These are phyloP conservation scores for Cordyceps cicadae DNA, from an alignment of 2,329 filamentous ascomycete genomes.

Conservation along the genomic window DNA sequence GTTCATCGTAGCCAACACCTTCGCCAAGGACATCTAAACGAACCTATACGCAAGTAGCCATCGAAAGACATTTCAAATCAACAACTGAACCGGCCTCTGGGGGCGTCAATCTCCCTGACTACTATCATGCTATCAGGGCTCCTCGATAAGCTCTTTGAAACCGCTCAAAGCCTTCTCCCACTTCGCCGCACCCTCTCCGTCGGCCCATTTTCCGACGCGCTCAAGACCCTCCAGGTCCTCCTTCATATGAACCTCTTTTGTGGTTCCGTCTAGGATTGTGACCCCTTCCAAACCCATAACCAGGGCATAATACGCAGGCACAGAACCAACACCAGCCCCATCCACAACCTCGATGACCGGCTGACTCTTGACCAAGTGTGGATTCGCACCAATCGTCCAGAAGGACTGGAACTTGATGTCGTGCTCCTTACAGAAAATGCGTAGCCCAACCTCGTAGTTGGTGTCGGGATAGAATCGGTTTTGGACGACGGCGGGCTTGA, in stretches of 20 bases:
- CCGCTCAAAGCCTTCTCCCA: conserved; percentile 41
- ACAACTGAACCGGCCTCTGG: background rate
- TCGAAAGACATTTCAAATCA: background rate
- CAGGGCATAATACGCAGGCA: conserved; percentile 39
- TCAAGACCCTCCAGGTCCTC: conserved; percentile 38
- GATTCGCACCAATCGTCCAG: conserved; percentile 45
- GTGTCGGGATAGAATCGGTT: conserved; percentile 62
- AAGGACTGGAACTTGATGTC: conserved; percentile 44
- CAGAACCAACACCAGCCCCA: conserved; percentile 26
- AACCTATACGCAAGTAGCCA: conserved; percentile 5
- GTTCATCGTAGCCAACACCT: conserved; percentile 59
- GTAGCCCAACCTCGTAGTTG: conserved; percentile 50
- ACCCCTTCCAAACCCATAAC: conserved; percentile 38
- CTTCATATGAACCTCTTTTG: conserved; percentile 37
- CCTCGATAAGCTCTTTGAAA: conserved; percentile 36
- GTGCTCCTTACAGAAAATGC: conserved; percentile 38
- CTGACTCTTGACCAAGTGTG: conserved; percentile 25
- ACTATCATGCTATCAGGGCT: conserved; percentile 10
- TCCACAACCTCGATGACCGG: conserved; percentile 45
- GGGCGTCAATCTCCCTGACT: background rate
- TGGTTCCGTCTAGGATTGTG: conserved; percentile 40
- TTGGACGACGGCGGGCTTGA: conserved; percentile 56
- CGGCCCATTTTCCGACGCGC: conserved; percentile 34
- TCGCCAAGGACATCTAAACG: conserved; percentile 44
- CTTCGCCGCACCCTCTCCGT: conserved; percentile 31